phyloP scores from a whole-genome alignment of 768 basidiomycete genomes.

The Terana coerulea region DNA sequence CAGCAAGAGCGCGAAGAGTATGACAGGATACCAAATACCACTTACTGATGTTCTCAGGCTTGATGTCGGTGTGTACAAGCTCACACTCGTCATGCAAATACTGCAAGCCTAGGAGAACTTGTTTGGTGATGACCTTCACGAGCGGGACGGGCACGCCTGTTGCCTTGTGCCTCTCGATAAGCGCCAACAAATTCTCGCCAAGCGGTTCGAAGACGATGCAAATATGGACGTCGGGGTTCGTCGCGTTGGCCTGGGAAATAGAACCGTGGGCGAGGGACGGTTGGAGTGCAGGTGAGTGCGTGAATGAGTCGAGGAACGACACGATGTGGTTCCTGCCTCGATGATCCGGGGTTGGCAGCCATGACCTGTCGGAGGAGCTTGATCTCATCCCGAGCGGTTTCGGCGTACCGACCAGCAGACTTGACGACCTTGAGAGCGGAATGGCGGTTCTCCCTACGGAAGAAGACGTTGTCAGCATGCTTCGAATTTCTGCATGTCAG shows the following conservation, averaged over 20 bases:
- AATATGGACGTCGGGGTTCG: slow-evolving; percentile 48
- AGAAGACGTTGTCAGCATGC: slow-evolving; percentile 14
- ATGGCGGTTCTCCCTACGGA: slow-evolving; percentile 62
- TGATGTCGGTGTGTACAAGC: slow-evolving; percentile 90
- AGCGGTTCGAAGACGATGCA: slow-evolving; percentile 91
- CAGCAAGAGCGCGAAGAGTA: slow-evolving; percentile 15
- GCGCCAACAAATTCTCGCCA: slow-evolving; percentile 71
- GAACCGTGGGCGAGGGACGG: background rate
- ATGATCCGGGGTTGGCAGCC: slow-evolving; percentile 66
- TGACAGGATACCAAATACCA: slow-evolving; percentile 21
- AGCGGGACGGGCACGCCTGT: slow-evolving; percentile 79
- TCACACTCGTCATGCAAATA: slow-evolving; percentile 93
- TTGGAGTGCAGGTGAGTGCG: slow-evolving; percentile 44
- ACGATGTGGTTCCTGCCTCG: slow-evolving; percentile 80
- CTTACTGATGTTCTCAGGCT: slow-evolving; percentile 94
- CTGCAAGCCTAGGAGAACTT: slow-evolving; percentile 83
- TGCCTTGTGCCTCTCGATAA: slow-evolving; percentile 76
- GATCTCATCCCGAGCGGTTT: slow-evolving; percentile 96
- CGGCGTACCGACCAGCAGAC: slow-evolving; percentile 91
- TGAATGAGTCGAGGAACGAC: slow-evolving; percentile 87
- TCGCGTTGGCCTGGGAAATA: background rate
- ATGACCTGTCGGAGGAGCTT: slow-evolving; percentile 79
- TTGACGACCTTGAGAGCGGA: slow-evolving; percentile 95
- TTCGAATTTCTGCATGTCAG: background rate
- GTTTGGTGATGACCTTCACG: slow-evolving; percentile 83